Base-by-base conservation (phyloP, 208 protist species). In the Zelonia costaricensis region DNA sequence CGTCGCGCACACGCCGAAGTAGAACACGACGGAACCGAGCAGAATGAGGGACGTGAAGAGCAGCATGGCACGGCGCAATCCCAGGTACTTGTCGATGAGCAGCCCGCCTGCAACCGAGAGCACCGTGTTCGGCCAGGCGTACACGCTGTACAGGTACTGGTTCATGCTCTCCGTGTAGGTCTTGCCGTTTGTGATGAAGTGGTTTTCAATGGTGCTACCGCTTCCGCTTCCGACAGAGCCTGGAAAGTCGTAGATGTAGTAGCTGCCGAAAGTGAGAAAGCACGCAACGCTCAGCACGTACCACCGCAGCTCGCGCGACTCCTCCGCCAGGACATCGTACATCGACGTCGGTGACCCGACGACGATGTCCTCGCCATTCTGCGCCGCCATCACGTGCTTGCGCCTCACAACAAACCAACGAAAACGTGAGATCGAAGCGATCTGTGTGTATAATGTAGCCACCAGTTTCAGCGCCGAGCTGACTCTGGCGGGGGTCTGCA, bases 51-150 rank as follows among this genome's bases (percentile, higher is more conserved):
- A 15, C 3, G 75, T 82, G 45, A 96, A 98, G 31, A 98, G 72
- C 7, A 96, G 56, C 70, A 92, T 85, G 16, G 84, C 78, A 13
- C 55, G 62, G 7, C 86, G 88, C 18, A 97, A 67, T 2, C 92
- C 91, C 4, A 96, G 69, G 44, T 80, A 86, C 43, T 90, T 85
- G 72, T 97, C 91, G 49, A 97, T 97, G 16, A 97, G 63, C 23
- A 95, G 74, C 31, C 90, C 94, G 8, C 91, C 90, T 23, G 95
- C 72, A 20, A 95, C 74, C 4, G 85, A 75, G 18, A 97, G 83
- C 2, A 93, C 73, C 2, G 88, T 97, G 70, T 97, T 97, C 1
- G 90, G 94, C 80, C 88, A 97, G 46, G 90, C 94, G 66, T 97
- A 97, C 28, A 96, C 88, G 43, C 91, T 94, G 65, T 97, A 97